These are phyloP conservation scores for Suhomyces bokatorum DNA, from an alignment of 1,139 yeast species.

Conservation along the genomic window DNA sequence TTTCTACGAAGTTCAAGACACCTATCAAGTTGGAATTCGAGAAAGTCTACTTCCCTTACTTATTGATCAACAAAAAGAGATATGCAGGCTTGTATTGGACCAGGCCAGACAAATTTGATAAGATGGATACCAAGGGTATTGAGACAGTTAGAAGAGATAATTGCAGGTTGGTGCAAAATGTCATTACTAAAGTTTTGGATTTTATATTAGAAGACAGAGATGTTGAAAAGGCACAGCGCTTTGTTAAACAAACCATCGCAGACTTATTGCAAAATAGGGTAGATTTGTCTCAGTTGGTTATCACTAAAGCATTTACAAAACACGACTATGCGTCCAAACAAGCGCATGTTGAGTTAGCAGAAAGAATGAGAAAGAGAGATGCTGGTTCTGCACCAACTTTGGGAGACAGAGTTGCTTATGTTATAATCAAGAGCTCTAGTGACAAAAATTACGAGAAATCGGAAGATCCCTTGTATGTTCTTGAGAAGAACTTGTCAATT, in stretches of 20 bases:
- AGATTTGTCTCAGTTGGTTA: slow-evolving; percentile 90
- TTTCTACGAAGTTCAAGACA: slow-evolving; percentile 71
- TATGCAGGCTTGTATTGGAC: slow-evolving; percentile 99
- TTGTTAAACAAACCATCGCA: slow-evolving; percentile 84
- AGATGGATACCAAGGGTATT: slow-evolving; percentile 97
- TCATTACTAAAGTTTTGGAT: slow-evolving; percentile 87
- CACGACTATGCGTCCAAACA: slow-evolving; percentile 94
- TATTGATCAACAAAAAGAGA: slow-evolving; percentile 90
- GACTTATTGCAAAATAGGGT: slow-evolving; percentile 87
- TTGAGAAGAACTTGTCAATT: slow-evolving; percentile 89
- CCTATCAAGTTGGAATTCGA: slow-evolving; percentile 97
- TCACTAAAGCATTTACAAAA: slow-evolving; percentile 86
- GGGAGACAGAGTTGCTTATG: slow-evolving; percentile 98
- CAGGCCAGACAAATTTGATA: slow-evolving; percentile 81
- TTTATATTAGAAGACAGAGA: slow-evolving; percentile 85
- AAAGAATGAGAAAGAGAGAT: slow-evolving; percentile 93
- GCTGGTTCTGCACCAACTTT: slow-evolving; percentile 96
- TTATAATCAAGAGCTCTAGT: slow-evolving; percentile 80
- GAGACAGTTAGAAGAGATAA: slow-evolving; percentile 98
- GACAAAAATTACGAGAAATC: slow-evolving; percentile 93
- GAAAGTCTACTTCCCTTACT: slow-evolving; percentile 92
- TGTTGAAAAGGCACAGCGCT: slow-evolving; percentile 82
- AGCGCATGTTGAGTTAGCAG: slow-evolving; percentile 96
- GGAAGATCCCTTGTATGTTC: slow-evolving; percentile 91
- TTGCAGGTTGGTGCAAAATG: slow-evolving; percentile 91